Conservation (phyloP, 2,329 filamentous ascomycete species). For the Blumeria graminis region DNA sequence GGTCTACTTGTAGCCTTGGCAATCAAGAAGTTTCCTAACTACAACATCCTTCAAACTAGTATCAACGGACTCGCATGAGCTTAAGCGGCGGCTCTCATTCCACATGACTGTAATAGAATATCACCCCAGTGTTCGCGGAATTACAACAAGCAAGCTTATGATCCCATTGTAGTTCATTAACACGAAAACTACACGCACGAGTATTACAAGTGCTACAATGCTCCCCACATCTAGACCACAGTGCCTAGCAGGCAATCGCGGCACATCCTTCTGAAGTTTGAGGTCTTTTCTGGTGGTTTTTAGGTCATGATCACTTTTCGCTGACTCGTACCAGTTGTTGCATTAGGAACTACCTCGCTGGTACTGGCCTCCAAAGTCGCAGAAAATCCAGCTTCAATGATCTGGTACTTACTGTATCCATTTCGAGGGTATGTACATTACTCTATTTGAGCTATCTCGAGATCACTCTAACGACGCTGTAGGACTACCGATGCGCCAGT, state of each 20-base stretch:
- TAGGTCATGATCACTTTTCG: neutral
- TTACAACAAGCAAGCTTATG: neutral
- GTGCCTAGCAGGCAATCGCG: neutral
- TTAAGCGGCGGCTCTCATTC: too few relatives aligned
- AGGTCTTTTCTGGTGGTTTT: neutral
- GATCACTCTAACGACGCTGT: slow-evolving; percentile 6
- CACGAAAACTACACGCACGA: neutral
- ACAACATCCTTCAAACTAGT: too few relatives aligned
- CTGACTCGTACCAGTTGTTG: neutral
- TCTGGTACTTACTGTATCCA: slow-evolving; percentile 58
- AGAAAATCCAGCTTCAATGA: slow-evolving; percentile 22
- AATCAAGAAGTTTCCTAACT: too few relatives aligned
- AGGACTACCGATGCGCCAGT: slow-evolving; percentile 54
- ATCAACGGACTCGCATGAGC: too few relatives aligned
- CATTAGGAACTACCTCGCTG: slow-evolving; percentile 2
- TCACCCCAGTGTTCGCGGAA: neutral
- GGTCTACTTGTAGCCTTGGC: too few relatives aligned
- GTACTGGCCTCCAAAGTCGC: slow-evolving; percentile 6
- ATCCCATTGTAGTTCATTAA: neutral
- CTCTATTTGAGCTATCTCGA: neutral
- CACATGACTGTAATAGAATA: too few relatives aligned
- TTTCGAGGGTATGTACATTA: slow-evolving; percentile 40
- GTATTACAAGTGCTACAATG: neutral
- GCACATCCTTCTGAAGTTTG: neutral
- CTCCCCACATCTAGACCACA: neutral